Base-by-base conservation (phyloP, 768 basidiomycete species). In the Collybia sp. region DNA sequence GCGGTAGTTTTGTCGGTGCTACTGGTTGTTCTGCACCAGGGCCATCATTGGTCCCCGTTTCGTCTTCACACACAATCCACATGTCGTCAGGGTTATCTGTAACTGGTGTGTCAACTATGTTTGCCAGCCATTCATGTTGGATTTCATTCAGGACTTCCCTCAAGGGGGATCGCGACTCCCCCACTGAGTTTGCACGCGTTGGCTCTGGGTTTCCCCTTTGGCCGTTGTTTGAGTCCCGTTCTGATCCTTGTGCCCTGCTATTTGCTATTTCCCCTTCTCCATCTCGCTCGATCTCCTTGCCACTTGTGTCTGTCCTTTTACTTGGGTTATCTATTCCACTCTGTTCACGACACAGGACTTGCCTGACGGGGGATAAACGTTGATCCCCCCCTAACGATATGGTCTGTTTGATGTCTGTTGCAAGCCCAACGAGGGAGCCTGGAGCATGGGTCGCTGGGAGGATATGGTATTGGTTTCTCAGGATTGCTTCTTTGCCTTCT, bases 351-450 rank as follows among this genome's bases (percentile, higher is more conserved):
- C 25, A 43, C 12, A 17, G 33, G 25, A 43, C 44, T 40, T 50
- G 45, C 48, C 46, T 50, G 42, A 36, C 32, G 45, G 50, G 48
- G 46, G 48, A 40, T 32, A 47, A 42, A 47, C 44, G 33, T 12
- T 47, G 39, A 46, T 44, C 51, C 44, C 44, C 43, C 46, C 36
- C 43, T 39, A 43, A 48, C 17, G 25, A 50, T 43, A 43, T 43
- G 34, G 38, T 41, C 51, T 55, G 49, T 25, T 49, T 53, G 36
- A 42, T 46, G 25, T 25, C 25, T 25, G 25, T 25, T 25, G 25
- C 25, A 3, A 25, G 25, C 8, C 25, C 25, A 8, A 45, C 40
- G 2, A 46, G 47, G 25, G 25, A 25, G 25, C 25, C 25, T 25
- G 25, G 25, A n/a, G n/a, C n/a, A n/a, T 25, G 25, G 25, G 25